A percentile compares a stretch with the other conserved stretches of the same genome.
phyloP scores from a whole-genome alignment of 768 basidiomycete species.

The Megacollybia marginata region DNA sequence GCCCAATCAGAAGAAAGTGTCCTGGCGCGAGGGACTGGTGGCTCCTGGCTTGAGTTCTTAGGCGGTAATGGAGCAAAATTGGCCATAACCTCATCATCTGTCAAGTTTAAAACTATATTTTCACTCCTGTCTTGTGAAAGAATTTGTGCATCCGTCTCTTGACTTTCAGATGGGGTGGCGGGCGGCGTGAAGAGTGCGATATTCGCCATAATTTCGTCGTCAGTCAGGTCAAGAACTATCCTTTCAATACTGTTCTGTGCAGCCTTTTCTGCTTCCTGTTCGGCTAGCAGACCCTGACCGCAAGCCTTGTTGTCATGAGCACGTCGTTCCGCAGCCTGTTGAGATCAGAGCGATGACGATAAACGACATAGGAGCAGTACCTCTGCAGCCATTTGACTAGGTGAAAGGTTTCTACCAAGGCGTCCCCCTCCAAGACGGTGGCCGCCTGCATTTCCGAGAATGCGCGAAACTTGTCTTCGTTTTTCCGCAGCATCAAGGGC shows the following conservation, averaged over 20 bases:
- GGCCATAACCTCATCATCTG: neutral
- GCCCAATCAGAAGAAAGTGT: conserved; percentile 31
- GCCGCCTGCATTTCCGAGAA: conserved; percentile 43
- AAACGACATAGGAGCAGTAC: conserved; percentile 23
- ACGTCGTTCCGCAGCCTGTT: conserved; percentile 82
- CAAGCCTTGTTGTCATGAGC: conserved; percentile 70
- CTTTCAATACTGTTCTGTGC: conserved; percentile 56
- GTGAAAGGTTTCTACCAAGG: conserved; percentile 30
- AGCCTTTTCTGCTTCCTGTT: conserved; percentile 63
- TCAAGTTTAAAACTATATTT: neutral
- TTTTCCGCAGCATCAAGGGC: conserved; percentile 81
- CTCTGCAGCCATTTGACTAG: conserved; percentile 67
- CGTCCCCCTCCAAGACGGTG: conserved; percentile 49
- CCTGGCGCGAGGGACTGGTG: neutral
- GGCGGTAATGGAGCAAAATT: neutral
- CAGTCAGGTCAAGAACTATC: conserved; percentile 54
- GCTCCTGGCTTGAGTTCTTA: neutral
- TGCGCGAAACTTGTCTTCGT: conserved; percentile 36
- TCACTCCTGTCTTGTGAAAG: neutral
- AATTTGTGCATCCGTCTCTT: neutral
- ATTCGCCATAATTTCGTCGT: conserved; percentile 32
- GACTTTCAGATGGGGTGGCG: conserved; percentile 12
- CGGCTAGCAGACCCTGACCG: conserved; percentile 48
- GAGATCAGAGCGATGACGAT: conserved; percentile 1
- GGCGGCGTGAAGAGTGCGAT: conserved; percentile 23